Evolutionary conservation across 2,329 filamentous ascomycete species (phyloP), one percentile per base, ranked within the genome.

Genomic region (Elsinoe necatrix): DNA sequence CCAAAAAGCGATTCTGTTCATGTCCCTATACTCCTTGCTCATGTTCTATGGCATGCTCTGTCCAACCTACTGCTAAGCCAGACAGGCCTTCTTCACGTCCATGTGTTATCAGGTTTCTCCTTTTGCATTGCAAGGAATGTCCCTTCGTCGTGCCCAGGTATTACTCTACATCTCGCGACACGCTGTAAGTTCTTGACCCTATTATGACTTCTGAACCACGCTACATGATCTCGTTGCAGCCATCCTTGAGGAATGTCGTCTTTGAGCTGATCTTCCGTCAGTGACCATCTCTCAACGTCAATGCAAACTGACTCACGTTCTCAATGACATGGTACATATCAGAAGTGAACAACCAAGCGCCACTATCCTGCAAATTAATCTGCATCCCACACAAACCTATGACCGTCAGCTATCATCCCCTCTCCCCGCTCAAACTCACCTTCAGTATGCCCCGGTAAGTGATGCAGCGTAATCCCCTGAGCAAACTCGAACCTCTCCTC

Each of bases 251-350:
- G 67, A 27, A 67, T 67, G 34, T 67, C 66, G 51, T 69, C 67
- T 35, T 66, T 62, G 65, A 67, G 68, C 66, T 68, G 50, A 18
- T 34, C n/a, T 7, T 39, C 1, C 1, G 31, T 31, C 3, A 57
- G 61, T 23, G 61, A 57, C 9, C 25, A 25, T 41, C 3, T 16
- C 51, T 9, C 18, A 56, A n/a, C 51, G 18, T 25, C 14, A 16
- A 25, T 37, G 39, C 23, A 16, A 27, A 21, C 21, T 11, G 52
- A 58, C 66, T 58, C 54, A 65, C 66, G 51, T 69, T 69, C 58
- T 69, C 67, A 39, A 69, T 69, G 5, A 69, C 67, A 57, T 70
- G 67, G 59, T 66, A 70, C 51, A 69, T 67, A 54, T 69, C 68
- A 23, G 61, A 64, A 27, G 68, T 66, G 61, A 69, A 69, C 27